A percentile compares a stretch with the other conserved stretches of the same genome.
Evolutionary conservation across 1,284 basidiomycete genomes (phyloP).

Genomic region (Cryptococcus deneoformans): DNA sequence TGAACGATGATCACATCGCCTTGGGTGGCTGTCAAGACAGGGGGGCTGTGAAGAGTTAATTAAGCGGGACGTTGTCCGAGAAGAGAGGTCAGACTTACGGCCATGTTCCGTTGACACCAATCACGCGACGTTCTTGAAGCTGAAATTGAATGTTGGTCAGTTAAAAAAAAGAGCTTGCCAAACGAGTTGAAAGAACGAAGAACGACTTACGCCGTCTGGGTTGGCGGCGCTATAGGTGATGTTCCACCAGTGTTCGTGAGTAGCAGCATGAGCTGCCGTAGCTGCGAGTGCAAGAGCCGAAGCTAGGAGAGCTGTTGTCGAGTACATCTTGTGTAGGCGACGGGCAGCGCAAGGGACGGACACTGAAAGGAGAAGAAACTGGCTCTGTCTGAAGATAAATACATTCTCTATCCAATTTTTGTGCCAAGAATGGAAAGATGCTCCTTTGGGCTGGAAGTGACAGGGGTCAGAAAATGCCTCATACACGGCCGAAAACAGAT

Average conservation of each 20-base stretch:
- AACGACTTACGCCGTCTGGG: slow-evolving; percentile 45
- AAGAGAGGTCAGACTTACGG: slow-evolving; percentile 58
- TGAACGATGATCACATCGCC: slow-evolving; percentile 72
- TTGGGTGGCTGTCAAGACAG: slow-evolving; percentile 66
- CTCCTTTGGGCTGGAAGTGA: background rate
- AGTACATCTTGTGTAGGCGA: background rate
- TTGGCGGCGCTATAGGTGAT: slow-evolving; percentile 43
- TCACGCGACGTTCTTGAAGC: slow-evolving; percentile 59
- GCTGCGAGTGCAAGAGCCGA: slow-evolving; percentile 18
- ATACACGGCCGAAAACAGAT: background rate
- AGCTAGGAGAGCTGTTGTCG: slow-evolving; percentile 4
- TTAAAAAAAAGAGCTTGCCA: background rate
- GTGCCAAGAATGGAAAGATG: too few relatives aligned
- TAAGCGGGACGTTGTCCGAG: background rate
- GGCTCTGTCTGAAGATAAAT: background rate
- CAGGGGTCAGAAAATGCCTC: background rate
- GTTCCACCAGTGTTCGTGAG: slow-evolving; percentile 47
- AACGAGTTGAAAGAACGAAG: too few relatives aligned
- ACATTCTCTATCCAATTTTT: background rate
- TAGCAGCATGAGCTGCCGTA: slow-evolving; percentile 27
- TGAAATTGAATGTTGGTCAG: background rate
- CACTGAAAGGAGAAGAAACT: background rate
- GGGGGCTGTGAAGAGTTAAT: slow-evolving; percentile 57
- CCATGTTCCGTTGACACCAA: slow-evolving; percentile 86
- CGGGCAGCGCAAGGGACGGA: background rate